Evolutionary conservation across 345 rosid genomes (phyloP).

Genomic region (Arabis hirsuta): DNA sequence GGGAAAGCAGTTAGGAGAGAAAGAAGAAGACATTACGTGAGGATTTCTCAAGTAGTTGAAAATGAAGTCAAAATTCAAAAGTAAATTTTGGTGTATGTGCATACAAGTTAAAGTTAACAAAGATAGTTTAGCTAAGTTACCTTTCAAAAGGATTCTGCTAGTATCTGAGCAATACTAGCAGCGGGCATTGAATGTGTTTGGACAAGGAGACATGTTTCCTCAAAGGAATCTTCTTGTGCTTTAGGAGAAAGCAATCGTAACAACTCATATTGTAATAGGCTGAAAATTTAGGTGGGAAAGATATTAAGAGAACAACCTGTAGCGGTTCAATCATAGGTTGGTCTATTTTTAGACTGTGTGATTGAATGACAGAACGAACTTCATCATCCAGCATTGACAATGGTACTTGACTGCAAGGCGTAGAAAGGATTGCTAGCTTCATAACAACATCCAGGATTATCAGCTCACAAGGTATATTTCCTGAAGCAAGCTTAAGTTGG

Average conservation of each 20-base stretch:
- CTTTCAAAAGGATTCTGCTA: conserved; percentile 95
- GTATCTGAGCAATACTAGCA: conserved; percentile 89
- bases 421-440: conserved; percentile 75
- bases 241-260: conserved; percentile 93
- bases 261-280: conserved; percentile 60
- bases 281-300: conserved; percentile 17
- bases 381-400: conserved; percentile 62
- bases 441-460: conserved; percentile 74
- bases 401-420: conserved; percentile 59
- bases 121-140: conserved; percentile 44
- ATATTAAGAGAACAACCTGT: conserved; percentile 58
- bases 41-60: conserved; percentile 13
- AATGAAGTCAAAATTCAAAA: conserved; percentile 7
- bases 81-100: background rate
- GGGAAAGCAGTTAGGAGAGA: conserved; percentile 5
- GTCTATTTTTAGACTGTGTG: conserved; percentile 51
- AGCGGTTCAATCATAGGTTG: conserved; percentile 57
- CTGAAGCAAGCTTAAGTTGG: conserved; percentile 87
- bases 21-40: conserved; percentile 10
- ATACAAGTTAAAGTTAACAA: conserved; percentile 19
- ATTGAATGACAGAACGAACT: conserved; percentile 63
- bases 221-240: conserved; percentile 97
- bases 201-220: conserved; percentile 84
- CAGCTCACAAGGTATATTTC: conserved; percentile 71
- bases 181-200: conserved; percentile 87